These are phyloP conservation scores for Tulasnella sp. DNA, from an alignment of 768 basidiomycete species.

Conservation along the genomic window DNA sequence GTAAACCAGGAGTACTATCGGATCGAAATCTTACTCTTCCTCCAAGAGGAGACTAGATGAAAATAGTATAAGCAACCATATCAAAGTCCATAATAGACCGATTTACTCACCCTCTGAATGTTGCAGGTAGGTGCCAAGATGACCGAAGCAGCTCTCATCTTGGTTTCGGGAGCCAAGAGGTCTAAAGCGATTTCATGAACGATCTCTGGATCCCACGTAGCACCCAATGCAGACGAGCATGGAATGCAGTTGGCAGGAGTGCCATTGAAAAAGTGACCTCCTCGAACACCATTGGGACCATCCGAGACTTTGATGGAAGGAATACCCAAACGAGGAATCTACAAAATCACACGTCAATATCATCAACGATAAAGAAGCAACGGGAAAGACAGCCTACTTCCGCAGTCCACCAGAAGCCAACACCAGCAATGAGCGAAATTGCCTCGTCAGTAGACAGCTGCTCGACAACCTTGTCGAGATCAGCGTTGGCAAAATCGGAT, in stretches of 20 bases:
- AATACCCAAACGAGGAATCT: constrained; percentile 51
- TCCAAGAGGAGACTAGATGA: constrained; percentile 21
- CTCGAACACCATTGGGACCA: constrained; percentile 50
- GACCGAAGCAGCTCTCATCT: constrained; percentile 52
- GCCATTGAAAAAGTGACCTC: constrained; percentile 1
- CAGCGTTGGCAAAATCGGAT: constrained; percentile 7
- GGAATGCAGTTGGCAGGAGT: constrained; percentile 67
- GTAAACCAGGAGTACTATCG: not conserved
- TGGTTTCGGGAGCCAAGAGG: constrained; percentile 54
- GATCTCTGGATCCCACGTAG: constrained; percentile 58
- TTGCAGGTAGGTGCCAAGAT: constrained; percentile 74
- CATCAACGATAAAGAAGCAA: too few relatives aligned
- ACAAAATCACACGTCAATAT: constrained; percentile 63
- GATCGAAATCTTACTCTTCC: constrained; percentile 20
- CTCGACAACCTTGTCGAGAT: constrained; percentile 48
- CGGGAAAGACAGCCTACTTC: too few relatives aligned
- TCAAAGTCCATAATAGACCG: too few relatives aligned
- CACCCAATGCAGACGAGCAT: constrained; percentile 62
- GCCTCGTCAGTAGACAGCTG: constrained; percentile 61
- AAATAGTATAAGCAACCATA: not conserved
- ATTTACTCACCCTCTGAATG: constrained; percentile 42
- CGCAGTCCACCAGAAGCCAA: constrained; percentile 29
- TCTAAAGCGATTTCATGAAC: constrained; percentile 49
- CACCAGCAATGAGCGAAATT: constrained; percentile 59
- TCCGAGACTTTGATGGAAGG: constrained; percentile 36